These are phyloP conservation scores for Nasturtium officinale DNA, from an alignment of 345 rosid genomes.

Conservation along the genomic window DNA sequence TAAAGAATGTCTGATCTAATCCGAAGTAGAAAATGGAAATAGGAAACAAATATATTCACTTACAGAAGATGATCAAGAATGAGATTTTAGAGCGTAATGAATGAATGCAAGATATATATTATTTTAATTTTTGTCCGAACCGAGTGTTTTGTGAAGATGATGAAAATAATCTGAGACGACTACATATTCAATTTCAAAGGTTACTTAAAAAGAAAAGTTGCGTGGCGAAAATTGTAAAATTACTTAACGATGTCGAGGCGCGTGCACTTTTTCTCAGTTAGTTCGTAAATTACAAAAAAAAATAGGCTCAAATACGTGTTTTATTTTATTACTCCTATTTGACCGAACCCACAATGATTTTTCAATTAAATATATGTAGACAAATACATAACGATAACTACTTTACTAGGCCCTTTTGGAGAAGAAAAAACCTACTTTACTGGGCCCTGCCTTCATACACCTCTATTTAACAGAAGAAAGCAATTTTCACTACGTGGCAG, in stretches of 20 bases:
- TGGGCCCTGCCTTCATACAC: too few species aligned
- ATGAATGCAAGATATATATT: conserved; percentile 12
- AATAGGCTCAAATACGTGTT: conserved; percentile 1
- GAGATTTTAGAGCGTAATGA: not conserved
- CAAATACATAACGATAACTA: conserved; percentile 9
- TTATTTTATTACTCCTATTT: too few species aligned
- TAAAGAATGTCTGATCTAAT: not conserved
- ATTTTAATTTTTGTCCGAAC: too few species aligned
- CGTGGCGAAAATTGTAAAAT: conserved; percentile 17
- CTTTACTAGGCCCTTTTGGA: not conserved
- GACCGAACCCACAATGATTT: too few species aligned
- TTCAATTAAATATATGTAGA: too few species aligned
- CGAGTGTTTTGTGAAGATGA: conserved; percentile 11
- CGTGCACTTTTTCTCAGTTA: conserved; percentile 31
- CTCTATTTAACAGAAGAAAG: not conserved
- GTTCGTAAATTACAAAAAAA: not conserved
- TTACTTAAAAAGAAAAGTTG: not conserved
- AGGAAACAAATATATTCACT: not conserved
- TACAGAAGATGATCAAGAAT: conserved; percentile 18
- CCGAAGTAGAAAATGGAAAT: not conserved
- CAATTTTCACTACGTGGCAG: conserved; percentile 9
- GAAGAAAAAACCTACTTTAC: too few species aligned
- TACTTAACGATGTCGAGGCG: conserved; percentile 44
- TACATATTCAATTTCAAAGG: not conserved
- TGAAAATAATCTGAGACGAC: conserved; percentile 30